A percentile compares a stretch with the other conserved stretches of the same genome.
These are phyloP conservation scores for Fusarium falciforme DNA, from an alignment of 2,329 filamentous ascomycete species.

Conservation along the genomic window DNA sequence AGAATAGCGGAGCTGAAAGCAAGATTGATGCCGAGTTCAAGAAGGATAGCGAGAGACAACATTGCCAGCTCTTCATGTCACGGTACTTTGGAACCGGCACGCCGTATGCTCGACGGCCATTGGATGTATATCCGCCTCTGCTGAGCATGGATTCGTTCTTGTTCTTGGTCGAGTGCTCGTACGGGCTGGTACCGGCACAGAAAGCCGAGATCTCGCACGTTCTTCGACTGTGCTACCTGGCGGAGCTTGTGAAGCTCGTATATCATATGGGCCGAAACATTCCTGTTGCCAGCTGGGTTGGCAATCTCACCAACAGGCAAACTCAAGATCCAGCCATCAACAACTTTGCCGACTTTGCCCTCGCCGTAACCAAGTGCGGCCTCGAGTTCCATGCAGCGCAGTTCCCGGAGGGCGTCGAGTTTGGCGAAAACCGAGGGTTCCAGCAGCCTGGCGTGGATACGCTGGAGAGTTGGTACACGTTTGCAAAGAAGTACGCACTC, in stretches of 20 bases:
- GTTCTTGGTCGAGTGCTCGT: conserved; percentile 83
- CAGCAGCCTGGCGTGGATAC: conserved; percentile 66
- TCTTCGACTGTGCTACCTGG: conserved; percentile 86
- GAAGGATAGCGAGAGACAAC: conserved; percentile 76
- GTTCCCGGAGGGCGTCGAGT: conserved; percentile 37
- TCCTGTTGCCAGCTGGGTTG: conserved; percentile 61
- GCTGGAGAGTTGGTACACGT: conserved; percentile 66
- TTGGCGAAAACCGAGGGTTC: conserved; percentile 60
- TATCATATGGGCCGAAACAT: conserved; percentile 68
- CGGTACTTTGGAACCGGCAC: conserved; percentile 61
- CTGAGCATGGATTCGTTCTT: conserved; percentile 79
- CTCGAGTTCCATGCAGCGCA: conserved; percentile 54
- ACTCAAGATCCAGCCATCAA: conserved; percentile 60
- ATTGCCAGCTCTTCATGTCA: conserved; percentile 79
- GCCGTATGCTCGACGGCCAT: conserved; percentile 53
- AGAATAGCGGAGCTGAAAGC: conserved; percentile 70
- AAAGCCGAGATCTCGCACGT: conserved; percentile 82
- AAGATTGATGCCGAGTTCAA: conserved; percentile 74
- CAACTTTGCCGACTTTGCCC: conserved; percentile 68
- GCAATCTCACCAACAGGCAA: conserved; percentile 56
- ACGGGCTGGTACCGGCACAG: conserved; percentile 75
- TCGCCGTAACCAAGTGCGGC: conserved; percentile 58
- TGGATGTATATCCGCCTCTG: conserved; percentile 66
- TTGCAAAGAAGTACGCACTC: conserved; percentile 86
- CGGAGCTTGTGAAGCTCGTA: conserved; percentile 88